Evolutionary conservation across 352 stramenopile genomes (phyloP), one percentile per base, ranked within the genome.

Genomic region (Pythium grandisporangium): DNA sequence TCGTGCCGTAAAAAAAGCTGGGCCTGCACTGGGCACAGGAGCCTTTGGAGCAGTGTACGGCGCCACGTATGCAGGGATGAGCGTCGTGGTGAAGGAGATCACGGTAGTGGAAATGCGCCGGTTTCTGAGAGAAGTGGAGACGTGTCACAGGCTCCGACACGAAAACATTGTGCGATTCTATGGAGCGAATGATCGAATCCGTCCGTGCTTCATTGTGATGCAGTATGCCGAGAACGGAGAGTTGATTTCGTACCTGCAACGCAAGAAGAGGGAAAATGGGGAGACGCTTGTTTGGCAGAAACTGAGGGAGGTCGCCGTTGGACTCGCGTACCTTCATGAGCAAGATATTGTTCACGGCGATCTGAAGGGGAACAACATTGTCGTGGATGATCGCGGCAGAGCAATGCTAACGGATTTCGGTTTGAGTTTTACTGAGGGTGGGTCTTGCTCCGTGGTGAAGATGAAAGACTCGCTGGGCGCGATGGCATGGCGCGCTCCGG

Each of bases 381-480:
- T 68, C 19, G 40, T 68, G 5, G 43, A 43, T 6, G 37, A 37
- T n/a, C 29, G 59, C 17, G 51, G 47, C 4, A n/a, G 42, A 4
- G 51, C 51, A 2, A 61, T 61, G 24, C 47, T 68, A 13, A 25
- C 55, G 13, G 53, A 62, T 34, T 68, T 68, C 26, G 49, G 51
- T 3, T 30, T 64, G 12, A 61, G 41, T 41, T 41, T 19, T 21
- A 6, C 43, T 14, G 6, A 17, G 23, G 22, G 6, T 19, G 21
- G 7, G 27, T 19, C 10, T n/a, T 14, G 13, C 19, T 10, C 10
- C 14, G 12, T 2, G 25, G 30, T 14, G 5, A 26, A n/a, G 4
- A 32, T 32, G 8, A 14, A 32, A 14, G 27, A 32, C 27, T 21
- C 5, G 1, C 7, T 22, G 13, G 36, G 42, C 2, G 37, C 42